A percentile compares a stretch with the other conserved stretches of the same genome.
Evolutionary conservation across 495 filamentous ascomycete species (phyloP).

Genomic region (Podospora appendiculata): DNA sequence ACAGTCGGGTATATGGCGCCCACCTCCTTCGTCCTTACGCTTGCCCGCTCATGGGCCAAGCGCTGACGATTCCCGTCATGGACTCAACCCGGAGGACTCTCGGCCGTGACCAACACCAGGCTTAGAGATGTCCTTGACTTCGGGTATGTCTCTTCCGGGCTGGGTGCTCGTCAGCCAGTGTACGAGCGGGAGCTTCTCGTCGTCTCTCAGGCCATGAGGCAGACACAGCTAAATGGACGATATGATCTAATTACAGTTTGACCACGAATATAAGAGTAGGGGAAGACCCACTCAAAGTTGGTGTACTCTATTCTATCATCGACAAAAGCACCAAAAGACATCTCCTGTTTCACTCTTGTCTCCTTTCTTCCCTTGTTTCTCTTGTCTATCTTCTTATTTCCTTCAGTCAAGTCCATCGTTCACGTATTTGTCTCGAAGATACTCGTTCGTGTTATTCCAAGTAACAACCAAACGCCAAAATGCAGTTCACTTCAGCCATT

Average conservation of each 20-base stretch:
- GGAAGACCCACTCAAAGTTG: background rate
- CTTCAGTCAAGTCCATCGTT: background rate
- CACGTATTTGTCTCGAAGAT: background rate
- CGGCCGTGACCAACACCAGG: too few relatives aligned
- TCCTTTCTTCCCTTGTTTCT: background rate
- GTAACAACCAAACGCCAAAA: background rate
- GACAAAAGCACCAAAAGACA: background rate
- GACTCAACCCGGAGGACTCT: too few relatives aligned
- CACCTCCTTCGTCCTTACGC: too few relatives aligned
- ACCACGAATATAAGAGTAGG: background rate
- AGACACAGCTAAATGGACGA: too few relatives aligned
- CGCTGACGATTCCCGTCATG: too few relatives aligned
- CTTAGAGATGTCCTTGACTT: too few relatives aligned
- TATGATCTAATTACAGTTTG: background rate
- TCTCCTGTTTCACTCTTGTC: background rate
- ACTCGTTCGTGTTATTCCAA: background rate
- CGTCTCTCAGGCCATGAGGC: too few relatives aligned
- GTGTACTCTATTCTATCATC: background rate
- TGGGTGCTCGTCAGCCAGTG: too few relatives aligned
- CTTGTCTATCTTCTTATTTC: background rate
- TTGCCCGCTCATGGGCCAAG: too few relatives aligned
- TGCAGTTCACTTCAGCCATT: conserved; percentile 7
- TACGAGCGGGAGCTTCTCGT: background rate
- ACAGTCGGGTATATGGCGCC: too few relatives aligned
- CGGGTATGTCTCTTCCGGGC: too few relatives aligned